These are phyloP conservation scores for Erodium chrysanthum DNA, from an alignment of 441 rosid genomes.

Conservation along the genomic window DNA sequence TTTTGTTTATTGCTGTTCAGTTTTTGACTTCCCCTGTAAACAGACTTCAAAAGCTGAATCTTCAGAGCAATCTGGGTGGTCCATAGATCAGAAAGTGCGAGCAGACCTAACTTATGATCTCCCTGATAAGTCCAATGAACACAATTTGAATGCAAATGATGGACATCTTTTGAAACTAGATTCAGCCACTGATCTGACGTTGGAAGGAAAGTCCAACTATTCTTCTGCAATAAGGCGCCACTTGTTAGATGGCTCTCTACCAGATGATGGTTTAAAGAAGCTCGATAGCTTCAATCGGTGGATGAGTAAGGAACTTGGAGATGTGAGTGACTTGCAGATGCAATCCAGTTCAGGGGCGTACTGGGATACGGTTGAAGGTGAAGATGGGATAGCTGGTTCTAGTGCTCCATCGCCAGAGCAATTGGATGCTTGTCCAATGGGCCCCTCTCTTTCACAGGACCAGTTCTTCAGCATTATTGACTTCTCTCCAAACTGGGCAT, in stretches of 20 bases:
- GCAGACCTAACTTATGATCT: conserved; percentile 28
- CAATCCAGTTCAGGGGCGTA: conserved; percentile 46
- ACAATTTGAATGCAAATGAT: conserved; percentile 29
- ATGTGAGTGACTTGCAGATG: conserved; percentile 49
- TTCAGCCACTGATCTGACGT: conserved; percentile 22
- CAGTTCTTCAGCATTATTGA: conserved; percentile 70
- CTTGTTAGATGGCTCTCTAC: conserved; percentile 34
- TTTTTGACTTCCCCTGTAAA: conserved; percentile 18
- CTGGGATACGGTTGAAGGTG: conserved; percentile 61
- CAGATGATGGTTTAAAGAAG: conserved; percentile 64
- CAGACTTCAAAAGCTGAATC: conserved; percentile 25
- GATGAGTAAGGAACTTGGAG: conserved; percentile 90
- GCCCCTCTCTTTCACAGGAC: conserved; percentile 65
- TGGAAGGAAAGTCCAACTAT: conserved; percentile 40
- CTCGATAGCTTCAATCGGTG: conserved; percentile 85
- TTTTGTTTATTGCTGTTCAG: conserved; percentile 12
- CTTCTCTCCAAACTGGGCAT: conserved; percentile 72
- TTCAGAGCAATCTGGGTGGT: not conserved
- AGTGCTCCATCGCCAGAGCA: conserved; percentile 37
- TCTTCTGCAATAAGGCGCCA: conserved; percentile 40
- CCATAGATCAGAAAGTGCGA: conserved; percentile 32
- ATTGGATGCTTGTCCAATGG: conserved; percentile 42
- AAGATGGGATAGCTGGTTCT: conserved; percentile 40
- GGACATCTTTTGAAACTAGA: conserved; percentile 22
- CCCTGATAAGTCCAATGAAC: conserved; percentile 28